These are phyloP conservation scores for Aquanectria penicillioides DNA, from an alignment of 2,329 filamentous ascomycete species.

Conservation along the genomic window DNA sequence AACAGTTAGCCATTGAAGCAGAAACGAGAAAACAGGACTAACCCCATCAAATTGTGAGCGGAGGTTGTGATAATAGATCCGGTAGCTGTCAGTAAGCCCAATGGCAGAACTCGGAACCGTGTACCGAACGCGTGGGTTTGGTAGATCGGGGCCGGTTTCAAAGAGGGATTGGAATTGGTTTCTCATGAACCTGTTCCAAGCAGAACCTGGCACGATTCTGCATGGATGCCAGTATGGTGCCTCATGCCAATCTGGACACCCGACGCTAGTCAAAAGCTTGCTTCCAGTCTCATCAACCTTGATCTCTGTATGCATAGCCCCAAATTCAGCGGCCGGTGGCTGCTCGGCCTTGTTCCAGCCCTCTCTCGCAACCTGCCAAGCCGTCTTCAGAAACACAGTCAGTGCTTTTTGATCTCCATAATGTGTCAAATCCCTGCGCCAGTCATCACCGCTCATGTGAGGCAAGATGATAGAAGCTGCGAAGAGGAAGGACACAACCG, in stretches of 20 bases:
- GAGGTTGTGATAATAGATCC: conserved; percentile 12
- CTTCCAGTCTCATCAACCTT: conserved; percentile 29
- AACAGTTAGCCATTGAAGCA: neutral
- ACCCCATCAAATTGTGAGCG: conserved; percentile 19
- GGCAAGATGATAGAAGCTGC: conserved; percentile 32
- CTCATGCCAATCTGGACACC: conserved; percentile 20
- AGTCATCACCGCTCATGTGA: conserved; percentile 17
- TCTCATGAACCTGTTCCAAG: conserved; percentile 39
- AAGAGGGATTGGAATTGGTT: conserved; percentile 27
- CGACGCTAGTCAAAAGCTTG: conserved; percentile 28
- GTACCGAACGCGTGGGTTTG: neutral
- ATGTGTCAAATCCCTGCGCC: neutral
- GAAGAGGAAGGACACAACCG: conserved; percentile 33
- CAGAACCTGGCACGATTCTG: conserved; percentile 30
- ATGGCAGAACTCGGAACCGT: conserved; percentile 22
- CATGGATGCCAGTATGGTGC: conserved; percentile 35
- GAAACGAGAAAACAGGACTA: neutral
- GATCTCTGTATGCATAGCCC: conserved; percentile 31
- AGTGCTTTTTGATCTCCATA: conserved; percentile 6
- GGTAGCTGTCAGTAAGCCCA: neutral
- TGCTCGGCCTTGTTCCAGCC: neutral
- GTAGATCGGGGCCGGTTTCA: neutral
- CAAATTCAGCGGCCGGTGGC: conserved; percentile 32
- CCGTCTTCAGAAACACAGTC: conserved; percentile 21
- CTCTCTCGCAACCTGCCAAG: conserved; percentile 29